Conservation (phyloP, 106 monocot genomes). For the Dendrobium huoshanense region DNA sequence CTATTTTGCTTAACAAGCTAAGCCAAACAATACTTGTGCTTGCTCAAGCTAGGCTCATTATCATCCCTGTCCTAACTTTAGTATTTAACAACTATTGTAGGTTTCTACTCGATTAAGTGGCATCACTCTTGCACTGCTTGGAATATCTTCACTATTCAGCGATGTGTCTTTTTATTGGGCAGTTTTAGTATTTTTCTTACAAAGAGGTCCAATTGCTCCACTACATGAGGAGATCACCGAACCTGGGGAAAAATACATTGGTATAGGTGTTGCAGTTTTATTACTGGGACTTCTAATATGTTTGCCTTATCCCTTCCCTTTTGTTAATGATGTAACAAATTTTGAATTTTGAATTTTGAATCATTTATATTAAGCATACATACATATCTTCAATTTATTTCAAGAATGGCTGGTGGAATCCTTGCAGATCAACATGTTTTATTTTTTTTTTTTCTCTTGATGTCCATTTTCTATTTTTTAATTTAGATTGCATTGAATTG, state of each 20-base stretch:
- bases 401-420: too few relatives aligned
- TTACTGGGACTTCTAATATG: constrained; percentile 75
- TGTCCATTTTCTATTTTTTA: too few relatives aligned
- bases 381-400: too few relatives aligned
- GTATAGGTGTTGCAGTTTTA: constrained; percentile 63
- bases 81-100: constrained; percentile 21
- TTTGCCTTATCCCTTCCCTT: constrained; percentile 88
- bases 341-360: constrained; percentile 53
- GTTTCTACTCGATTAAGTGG: constrained; percentile 48
- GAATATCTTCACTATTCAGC: constrained; percentile 71
- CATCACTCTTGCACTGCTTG: constrained; percentile 57
- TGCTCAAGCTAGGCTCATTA: too few relatives aligned
- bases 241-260: constrained; percentile 47
- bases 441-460: too few relatives aligned
- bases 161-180: constrained; percentile 96
- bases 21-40: background rate
- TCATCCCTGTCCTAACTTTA: background rate
- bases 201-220: constrained; percentile 85
- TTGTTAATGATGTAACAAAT: constrained; percentile 18
- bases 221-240: constrained; percentile 92
- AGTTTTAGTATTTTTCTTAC: constrained; percentile 83
- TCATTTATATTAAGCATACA: constrained; percentile 5
- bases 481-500: too few relatives aligned
- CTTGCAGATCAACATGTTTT: too few relatives aligned
- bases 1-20: background rate